phyloP scores from a whole-genome alignment of 257 asterid genomes.

The Solanum peruvianum region DNA sequence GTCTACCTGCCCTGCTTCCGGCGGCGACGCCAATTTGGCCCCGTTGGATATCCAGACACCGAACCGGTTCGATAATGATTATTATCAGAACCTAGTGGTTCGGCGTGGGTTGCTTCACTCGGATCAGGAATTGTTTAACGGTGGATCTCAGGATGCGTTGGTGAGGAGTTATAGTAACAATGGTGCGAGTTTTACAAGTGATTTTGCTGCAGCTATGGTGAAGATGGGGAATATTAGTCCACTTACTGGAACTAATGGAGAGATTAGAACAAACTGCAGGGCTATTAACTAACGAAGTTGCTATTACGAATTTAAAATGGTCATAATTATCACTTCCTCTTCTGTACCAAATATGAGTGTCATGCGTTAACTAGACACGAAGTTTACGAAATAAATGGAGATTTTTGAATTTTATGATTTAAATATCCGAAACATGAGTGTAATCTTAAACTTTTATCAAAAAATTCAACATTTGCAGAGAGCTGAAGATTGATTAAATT shows the following conservation, averaged over 20 bases:
- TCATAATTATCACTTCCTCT: not conserved
- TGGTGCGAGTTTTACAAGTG: slow-evolving; percentile 14
- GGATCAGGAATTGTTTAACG: slow-evolving; percentile 58
- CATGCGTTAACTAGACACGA: not conserved
- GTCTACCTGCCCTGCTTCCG: slow-evolving; percentile 34
- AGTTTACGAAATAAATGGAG: not conserved
- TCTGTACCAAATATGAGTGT: not conserved
- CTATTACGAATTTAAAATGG: not conserved
- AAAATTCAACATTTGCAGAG: not conserved
- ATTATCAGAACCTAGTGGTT: slow-evolving; percentile 29
- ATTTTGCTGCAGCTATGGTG: slow-evolving; percentile 56
- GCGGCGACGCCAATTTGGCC: slow-evolving; percentile 35
- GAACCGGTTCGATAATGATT: slow-evolving; percentile 29
- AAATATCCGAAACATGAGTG: not conserved
- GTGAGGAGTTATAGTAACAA: slow-evolving; percentile 27
- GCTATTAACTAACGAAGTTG: slow-evolving; percentile 1
- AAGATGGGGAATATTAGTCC: slow-evolving; percentile 66
- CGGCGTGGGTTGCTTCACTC: slow-evolving; percentile 53
- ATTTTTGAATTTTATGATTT: not conserved
- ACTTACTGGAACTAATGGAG: slow-evolving; percentile 49
- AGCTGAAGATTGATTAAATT: not conserved
- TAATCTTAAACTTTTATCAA: not conserved
- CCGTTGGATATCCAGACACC: slow-evolving; percentile 30
- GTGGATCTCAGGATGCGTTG: slow-evolving; percentile 40
- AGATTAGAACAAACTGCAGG: slow-evolving; percentile 55